Evolutionary conservation across 108 stramenopile species (phyloP), one percentile per base, ranked within the genome.

Genomic region (Skeletonema menzelii): DNA sequence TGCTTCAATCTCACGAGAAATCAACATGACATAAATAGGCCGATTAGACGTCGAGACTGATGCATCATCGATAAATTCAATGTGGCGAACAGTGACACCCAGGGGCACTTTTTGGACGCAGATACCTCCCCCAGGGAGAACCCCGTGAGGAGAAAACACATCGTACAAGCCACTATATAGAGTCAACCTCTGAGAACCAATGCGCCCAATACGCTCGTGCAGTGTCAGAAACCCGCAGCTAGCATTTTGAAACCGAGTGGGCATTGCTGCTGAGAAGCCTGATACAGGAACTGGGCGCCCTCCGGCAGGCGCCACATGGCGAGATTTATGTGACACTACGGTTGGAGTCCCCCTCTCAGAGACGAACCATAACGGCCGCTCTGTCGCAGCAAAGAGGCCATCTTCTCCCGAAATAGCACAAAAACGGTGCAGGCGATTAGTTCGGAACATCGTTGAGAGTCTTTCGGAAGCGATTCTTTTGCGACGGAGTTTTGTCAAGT

Each of bases 121-220:
- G 15, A 83, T 65, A 34, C 94, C 91, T 56, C 87, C 86, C 10
- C 94, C 94, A 24, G 89, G 86, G 53, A 95, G 70, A n/a, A 95
- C 28, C 27, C 91, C 88, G 34, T 83, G 84, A 4, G 78, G 68
- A 8, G 86, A 59, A 61, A 84, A 73, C 2, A 88, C 47, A 70
- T 85, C 79, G 63, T 79, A 66, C 15, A 91, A 59, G 17, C 89
- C 90, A 67, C 80, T 81, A 61, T 86, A 92, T 11, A 90, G 60
- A 22, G 94, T 92, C 19, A 95, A 59, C 31, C 94, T 53, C 79
- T 95, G 94, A 57, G 88, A 92, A 17, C 94, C 94, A 74, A 92
- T 84, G 30, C 90, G 75, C 26, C 94, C 94, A 69, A 95, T 92
- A 28, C 94, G 81, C 75, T 95, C 94, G 65, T 95, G 94, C 15